Evolutionary conservation across 2,329 filamentous ascomycete genomes (phyloP).

Genomic region (Fusarium tanahbumbuense): DNA sequence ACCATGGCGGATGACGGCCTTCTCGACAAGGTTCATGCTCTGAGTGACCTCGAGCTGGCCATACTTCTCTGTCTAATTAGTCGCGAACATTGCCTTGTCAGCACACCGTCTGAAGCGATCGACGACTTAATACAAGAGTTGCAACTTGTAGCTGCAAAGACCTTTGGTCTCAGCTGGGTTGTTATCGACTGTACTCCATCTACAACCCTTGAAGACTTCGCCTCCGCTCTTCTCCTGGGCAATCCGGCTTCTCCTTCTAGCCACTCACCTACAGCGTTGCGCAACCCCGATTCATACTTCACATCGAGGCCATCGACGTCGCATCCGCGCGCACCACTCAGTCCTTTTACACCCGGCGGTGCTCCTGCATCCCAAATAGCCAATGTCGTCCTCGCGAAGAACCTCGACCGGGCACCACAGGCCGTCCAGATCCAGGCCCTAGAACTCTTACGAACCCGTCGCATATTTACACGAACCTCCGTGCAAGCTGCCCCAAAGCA

Average conservation of each 20-base stretch:
- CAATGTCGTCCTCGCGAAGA: slow-evolving; percentile 83
- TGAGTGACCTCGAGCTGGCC: slow-evolving; percentile 91
- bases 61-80: slow-evolving; percentile 83
- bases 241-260: slow-evolving; percentile 38
- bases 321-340: slow-evolving; percentile 41
- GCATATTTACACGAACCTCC: slow-evolving; percentile 80
- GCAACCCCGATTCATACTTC: slow-evolving; percentile 49
- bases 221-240: slow-evolving; percentile 71
- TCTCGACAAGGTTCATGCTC: slow-evolving; percentile 76
- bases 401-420: slow-evolving; percentile 79
- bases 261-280: slow-evolving; percentile 44
- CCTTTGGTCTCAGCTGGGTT: slow-evolving; percentile 77
- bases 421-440: slow-evolving; percentile 84
- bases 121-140: slow-evolving; percentile 80
- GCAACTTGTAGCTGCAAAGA: slow-evolving; percentile 74
- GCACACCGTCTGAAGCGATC: slow-evolving; percentile 72
- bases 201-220: slow-evolving; percentile 86
- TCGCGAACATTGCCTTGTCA: slow-evolving; percentile 89
- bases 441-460: slow-evolving; percentile 81
- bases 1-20: slow-evolving; percentile 72
- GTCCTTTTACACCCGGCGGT: slow-evolving; percentile 47
- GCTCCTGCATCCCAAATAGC: slow-evolving; percentile 66
- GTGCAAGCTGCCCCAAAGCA: slow-evolving; percentile 79
- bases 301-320: slow-evolving; percentile 41
- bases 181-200: slow-evolving; percentile 78